Base-by-base conservation (phyloP, 371 early-diverging fungal species). In the Mucor piriformis region DNA sequence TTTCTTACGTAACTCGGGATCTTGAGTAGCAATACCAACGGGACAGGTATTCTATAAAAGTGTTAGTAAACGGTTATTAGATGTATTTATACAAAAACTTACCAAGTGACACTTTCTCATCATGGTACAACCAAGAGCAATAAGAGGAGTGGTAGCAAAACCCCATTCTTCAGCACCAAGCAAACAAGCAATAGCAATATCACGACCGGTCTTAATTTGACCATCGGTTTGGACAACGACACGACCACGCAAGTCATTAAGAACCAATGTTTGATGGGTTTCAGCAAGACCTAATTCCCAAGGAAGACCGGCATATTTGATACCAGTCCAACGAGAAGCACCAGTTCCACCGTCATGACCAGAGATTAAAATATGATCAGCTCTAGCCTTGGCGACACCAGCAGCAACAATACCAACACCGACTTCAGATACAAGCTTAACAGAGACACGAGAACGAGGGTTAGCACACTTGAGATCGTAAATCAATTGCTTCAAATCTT, bases 271-370 rank as follows among this genome's bases (percentile, higher is more conserved):
- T 76, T 96, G 96, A 67, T 98, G 98, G 12, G 97, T 93, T 73
- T 98, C 98, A 13, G 96, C 96, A 24, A 98, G 79, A 64, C 98
- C 98, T 40, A 98, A 77, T 80, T 98, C 97, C 96, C 96, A 96
- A 25, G 97, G 98, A 57, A 97, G 81, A 74, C 98, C 98, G 8
- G 97, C 96, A 58, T 96, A 92, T 74, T 96, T 95, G 81, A 98
- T 96, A 73, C 97, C 95, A 6, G 97, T 97, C 96, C 95, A 96
- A 56, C 97, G 88, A 35, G 92, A 89, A 12, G 98, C 98, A 65
- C 98, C 98, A 20, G 98, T 98, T 58, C 98, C 98, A 78, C 98
- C 98, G 73, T 98, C 98, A 69, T 98, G 97, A 40, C 92, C 91
- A 44, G 95, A 92, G 59, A 98, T 93, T 59, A 98, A 76, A 46